phyloP scores from a whole-genome alignment of 2,329 filamentous ascomycete genomes.

The Alternaria conjuncta region DNA sequence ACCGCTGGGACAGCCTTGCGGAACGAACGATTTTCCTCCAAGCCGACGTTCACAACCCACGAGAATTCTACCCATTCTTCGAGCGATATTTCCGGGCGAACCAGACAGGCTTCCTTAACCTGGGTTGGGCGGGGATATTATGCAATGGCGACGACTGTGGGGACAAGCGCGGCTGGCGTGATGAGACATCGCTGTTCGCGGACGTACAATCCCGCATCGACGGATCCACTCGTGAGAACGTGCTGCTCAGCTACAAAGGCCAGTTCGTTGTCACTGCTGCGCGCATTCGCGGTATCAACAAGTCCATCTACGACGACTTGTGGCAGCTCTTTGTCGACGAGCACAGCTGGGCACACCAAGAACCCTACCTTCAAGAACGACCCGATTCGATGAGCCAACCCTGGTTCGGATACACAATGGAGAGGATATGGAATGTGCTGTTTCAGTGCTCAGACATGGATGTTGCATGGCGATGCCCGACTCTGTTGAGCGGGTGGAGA shows the following conservation, averaged over 20 bases:
- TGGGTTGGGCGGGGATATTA: conserved; percentile 48
- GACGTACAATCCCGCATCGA: conserved; percentile 40
- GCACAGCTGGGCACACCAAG: conserved; percentile 37
- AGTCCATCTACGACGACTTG: conserved; percentile 45
- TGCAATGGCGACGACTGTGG: conserved; percentile 52
- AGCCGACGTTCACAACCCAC: conserved; percentile 51
- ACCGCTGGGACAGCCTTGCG: conserved; percentile 52
- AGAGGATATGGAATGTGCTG: conserved; percentile 39
- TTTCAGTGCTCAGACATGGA: conserved; percentile 38
- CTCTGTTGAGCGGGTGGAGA: conserved; percentile 32
- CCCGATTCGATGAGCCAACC: conserved; percentile 35
- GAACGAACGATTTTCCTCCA: conserved; percentile 58
- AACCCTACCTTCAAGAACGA: conserved; percentile 28
- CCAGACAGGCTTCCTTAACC: conserved; percentile 55
- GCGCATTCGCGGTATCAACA: conserved; percentile 50
- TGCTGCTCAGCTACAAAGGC: conserved; percentile 55
- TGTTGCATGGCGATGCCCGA: conserved; percentile 38
- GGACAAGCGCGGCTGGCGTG: conserved; percentile 51
- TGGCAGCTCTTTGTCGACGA: conserved; percentile 28
- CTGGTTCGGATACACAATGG: conserved; percentile 36
- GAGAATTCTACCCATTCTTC: conserved; percentile 47
- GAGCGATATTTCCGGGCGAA: conserved; percentile 46
- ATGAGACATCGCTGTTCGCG: conserved; percentile 49
- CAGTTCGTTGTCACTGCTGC: conserved; percentile 56
- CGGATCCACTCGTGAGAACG: conserved; percentile 36